Percentiles rank a stretch among this genome's conserved stretches.
Evolutionary conservation across 139 green algal species (phyloP).

Genomic region (Edaphochlamys debaryana): DNA sequence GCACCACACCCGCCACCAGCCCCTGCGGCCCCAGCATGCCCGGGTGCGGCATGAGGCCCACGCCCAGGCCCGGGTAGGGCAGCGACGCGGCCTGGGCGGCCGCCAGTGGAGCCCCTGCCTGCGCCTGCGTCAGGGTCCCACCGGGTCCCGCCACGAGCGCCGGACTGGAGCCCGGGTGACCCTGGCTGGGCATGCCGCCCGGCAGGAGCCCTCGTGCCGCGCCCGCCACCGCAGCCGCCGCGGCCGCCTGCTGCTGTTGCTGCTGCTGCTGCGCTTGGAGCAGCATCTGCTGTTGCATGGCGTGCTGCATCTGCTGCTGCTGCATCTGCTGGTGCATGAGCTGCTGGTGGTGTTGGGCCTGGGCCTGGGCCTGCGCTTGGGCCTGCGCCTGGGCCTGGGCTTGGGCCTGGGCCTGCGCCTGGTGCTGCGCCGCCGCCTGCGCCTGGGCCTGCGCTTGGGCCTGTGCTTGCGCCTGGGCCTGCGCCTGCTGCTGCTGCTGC

Average conservation of each 20-base stretch:
- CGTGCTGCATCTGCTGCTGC: not conserved
- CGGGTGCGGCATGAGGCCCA: constrained; percentile 2
- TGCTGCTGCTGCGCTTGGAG: not conserved
- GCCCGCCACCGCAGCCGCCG: too few species aligned
- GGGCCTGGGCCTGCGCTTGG: too few species aligned
- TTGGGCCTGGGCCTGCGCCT: too few species aligned
- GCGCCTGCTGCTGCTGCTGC: not conserved
- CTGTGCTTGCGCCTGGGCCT: too few species aligned
- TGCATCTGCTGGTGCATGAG: not conserved
- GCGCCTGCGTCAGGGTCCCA: too few species aligned
- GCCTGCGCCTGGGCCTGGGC: too few species aligned
- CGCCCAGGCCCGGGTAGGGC: not conserved
- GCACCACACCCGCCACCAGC: too few species aligned
- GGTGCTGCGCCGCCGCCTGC: too few species aligned
- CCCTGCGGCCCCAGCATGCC: not conserved
- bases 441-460: too few species aligned
- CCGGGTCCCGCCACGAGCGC: too few species aligned
- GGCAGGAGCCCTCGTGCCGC: not conserved
- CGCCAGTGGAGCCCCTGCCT: not conserved
- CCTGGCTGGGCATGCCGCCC: not conserved
- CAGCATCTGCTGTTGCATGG: not conserved
- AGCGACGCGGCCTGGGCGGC: not conserved
- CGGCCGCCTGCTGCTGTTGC: not conserved
- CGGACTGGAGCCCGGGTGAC: too few species aligned
- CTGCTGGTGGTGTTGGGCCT: too few species aligned